Percentiles rank a stretch among this genome's conserved stretches.
Evolutionary conservation across 1,139 yeast genomes (phyloP).

Genomic region (Saccharomyces hybrid): DNA sequence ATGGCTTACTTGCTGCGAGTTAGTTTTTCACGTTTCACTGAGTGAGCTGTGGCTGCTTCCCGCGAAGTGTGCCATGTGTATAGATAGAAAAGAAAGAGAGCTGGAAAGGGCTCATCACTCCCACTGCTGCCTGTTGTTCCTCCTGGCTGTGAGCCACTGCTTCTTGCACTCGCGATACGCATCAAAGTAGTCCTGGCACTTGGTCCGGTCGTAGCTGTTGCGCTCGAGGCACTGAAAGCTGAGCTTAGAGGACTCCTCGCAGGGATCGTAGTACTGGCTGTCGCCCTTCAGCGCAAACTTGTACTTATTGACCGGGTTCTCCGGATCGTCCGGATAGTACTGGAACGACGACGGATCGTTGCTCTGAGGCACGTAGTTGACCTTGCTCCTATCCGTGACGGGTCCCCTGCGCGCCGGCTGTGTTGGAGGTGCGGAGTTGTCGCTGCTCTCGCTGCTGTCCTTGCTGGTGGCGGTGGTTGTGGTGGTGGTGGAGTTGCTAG

Average conservation of each 20-base stretch:
- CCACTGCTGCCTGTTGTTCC: conserved; percentile 31
- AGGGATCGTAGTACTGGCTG: conserved; percentile 84
- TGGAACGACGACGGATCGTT: conserved; percentile 31
- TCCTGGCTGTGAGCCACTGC: conserved; percentile 52
- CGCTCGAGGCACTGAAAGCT: conserved; percentile 72
- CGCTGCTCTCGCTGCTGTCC: neutral
- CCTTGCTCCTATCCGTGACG: conserved; percentile 16
- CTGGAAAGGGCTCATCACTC: conserved; percentile 8
- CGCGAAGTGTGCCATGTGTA: neutral
- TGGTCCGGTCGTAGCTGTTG: conserved; percentile 64
- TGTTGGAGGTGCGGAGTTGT: neutral
- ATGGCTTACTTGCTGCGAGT: neutral
- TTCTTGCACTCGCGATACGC: conserved; percentile 89
- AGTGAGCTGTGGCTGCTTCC: neutral
- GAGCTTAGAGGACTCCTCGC: conserved; percentile 82
- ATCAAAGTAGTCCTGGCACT: conserved; percentile 79
- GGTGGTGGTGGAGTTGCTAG: neutral
- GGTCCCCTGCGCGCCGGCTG: conserved; percentile 1
- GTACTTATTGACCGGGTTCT: conserved; percentile 30
- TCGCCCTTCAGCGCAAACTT: conserved; percentile 51
- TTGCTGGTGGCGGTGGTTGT: too few species aligned
- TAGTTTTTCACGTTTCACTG: neutral
- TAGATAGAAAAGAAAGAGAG: neutral
- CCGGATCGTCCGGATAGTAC: conserved; percentile 73
- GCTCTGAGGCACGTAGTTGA: conserved; percentile 20